phyloP scores from a whole-genome alignment of 768 basidiomycete genomes.

The Mycena leptocephala region DNA sequence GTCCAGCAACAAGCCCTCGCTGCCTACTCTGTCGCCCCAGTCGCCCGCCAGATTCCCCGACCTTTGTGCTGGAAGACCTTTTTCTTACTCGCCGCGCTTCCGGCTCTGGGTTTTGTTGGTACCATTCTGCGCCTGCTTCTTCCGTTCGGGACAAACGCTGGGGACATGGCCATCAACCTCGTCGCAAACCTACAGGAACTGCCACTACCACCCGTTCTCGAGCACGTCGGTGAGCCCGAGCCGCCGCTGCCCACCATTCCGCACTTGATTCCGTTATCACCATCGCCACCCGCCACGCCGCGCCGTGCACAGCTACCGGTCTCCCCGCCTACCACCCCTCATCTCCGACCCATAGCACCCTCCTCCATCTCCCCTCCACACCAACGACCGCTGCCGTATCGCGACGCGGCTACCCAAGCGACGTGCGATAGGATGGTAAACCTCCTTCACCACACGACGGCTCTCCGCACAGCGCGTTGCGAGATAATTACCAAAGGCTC shows the following conservation, averaged over 20 bases:
- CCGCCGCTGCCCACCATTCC: background rate
- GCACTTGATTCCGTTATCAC: no score
- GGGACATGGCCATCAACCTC: no score
- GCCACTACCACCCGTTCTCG: no score
- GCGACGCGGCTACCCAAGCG: background rate
- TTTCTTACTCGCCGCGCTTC: background rate
- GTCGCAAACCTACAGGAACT: no score
- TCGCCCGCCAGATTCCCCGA: background rate
- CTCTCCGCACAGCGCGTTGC: background rate
- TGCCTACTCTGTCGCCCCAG: no score
- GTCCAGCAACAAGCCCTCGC: background rate
- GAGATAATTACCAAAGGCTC: background rate
- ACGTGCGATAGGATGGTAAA: background rate
- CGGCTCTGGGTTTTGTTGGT: background rate
- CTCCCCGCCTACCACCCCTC: background rate
- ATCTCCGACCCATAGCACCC: background rate
- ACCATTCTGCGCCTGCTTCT: background rate
- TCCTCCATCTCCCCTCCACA: background rate
- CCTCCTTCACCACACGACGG: background rate
- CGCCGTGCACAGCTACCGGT: no score
- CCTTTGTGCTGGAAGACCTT: background rate
- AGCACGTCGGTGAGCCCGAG: background rate
- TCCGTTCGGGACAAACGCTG: background rate
- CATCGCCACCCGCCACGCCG: no score
- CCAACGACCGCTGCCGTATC: background rate